These are phyloP conservation scores for Citropsis articulata DNA, from an alignment of 345 rosid species.

Conservation along the genomic window DNA sequence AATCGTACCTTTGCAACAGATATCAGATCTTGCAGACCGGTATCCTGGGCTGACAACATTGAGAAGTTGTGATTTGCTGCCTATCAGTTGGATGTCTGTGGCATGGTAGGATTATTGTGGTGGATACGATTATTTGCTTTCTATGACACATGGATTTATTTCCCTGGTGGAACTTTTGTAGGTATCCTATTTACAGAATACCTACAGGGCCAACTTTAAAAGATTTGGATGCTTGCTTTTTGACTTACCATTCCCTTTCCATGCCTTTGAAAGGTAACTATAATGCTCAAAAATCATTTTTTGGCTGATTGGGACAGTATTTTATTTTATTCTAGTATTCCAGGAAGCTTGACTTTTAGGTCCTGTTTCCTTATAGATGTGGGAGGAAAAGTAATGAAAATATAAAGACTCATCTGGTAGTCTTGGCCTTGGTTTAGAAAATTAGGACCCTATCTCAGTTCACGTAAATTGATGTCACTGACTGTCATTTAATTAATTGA, in stretches of 20 bases:
- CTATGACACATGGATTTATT: slow-evolving; percentile 5
- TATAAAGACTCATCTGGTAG: neutral
- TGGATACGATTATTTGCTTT: neutral
- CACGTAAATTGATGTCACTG: neutral
- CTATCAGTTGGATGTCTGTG: slow-evolving; percentile 35
- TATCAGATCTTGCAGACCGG: slow-evolving; percentile 22
- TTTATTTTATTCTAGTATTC: neutral
- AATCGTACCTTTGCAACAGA: slow-evolving; percentile 17
- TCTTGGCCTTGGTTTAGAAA: neutral
- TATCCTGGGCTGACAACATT: slow-evolving; percentile 28
- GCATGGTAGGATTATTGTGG: slow-evolving; percentile 33
- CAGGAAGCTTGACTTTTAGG: neutral
- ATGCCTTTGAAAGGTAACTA: slow-evolving; percentile 30
- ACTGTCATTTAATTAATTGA: neutral
- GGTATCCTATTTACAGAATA: slow-evolving; percentile 42
- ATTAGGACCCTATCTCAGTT: neutral
- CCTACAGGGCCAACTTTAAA: slow-evolving; percentile 39
- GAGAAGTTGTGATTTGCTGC: slow-evolving; percentile 37
- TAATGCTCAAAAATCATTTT: neutral
- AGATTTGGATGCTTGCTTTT: slow-evolving; percentile 43
- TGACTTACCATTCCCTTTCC: slow-evolving; percentile 35
- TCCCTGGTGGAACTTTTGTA: slow-evolving; percentile 15
- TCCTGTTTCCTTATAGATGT: neutral
- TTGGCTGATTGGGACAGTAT: neutral
- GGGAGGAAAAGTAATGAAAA: neutral